Conservation (phyloP, 2,329 filamentous ascomycete species). For the Hypoxylon sp. region DNA sequence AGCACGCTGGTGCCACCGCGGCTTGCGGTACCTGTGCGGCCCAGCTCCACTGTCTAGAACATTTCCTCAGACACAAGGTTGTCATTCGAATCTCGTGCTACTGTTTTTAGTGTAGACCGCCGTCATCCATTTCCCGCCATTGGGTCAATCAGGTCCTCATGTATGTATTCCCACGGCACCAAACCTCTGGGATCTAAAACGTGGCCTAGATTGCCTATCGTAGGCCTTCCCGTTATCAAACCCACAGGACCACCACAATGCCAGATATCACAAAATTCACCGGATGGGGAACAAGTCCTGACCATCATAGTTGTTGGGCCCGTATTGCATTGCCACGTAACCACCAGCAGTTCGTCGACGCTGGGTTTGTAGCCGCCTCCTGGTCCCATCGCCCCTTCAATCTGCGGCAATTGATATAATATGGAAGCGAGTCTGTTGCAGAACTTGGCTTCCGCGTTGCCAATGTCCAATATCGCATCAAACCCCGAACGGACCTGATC, state of each 20-base stretch:
- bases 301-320: constrained; percentile 50
- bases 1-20: not conserved
- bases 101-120: constrained; percentile 26
- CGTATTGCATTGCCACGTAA: constrained; percentile 66
- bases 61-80: constrained; percentile 22
- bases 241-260: constrained; percentile 16
- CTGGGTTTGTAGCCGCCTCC: constrained; percentile 60
- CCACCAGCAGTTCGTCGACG: constrained; percentile 63
- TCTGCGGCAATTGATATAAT: constrained; percentile 72
- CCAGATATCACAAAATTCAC: constrained; percentile 14
- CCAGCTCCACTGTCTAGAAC: constrained; percentile 34
- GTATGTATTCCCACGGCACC: constrained; percentile 18
- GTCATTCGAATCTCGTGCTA: constrained; percentile 25
- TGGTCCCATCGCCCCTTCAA: constrained; percentile 63
- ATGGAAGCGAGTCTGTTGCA: constrained; percentile 71
- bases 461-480: constrained; percentile 70
- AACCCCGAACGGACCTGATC: constrained; percentile 67
- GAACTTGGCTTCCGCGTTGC: constrained; percentile 67
- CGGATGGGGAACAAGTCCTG: constrained; percentile 6
- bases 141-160: constrained; percentile 19
- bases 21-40: constrained; percentile 31
- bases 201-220: constrained; percentile 13
- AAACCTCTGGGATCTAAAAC: constrained; percentile 26
- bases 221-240: constrained; percentile 14
- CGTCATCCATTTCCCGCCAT: constrained; percentile 10